Evolutionary conservation across 108 stramenopile species (phyloP), one percentile per base, ranked within the genome.

Genomic region (Nitzschia palea): DNA sequence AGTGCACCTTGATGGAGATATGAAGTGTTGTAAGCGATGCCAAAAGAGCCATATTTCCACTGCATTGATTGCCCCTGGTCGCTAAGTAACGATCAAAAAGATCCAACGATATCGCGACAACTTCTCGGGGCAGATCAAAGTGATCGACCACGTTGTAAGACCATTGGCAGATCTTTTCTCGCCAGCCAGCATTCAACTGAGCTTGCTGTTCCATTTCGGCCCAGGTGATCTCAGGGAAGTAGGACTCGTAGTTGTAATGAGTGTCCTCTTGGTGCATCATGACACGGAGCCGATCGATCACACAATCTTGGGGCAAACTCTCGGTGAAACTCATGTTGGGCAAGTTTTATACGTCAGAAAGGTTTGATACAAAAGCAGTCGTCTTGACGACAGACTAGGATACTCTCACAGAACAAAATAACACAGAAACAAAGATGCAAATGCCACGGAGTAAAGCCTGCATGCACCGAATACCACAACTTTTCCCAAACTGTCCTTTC

Each of bases 111-210:
- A 89, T 75, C 31, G 86, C 86, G 31, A 89, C 88, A 32, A 86
- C 80, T 61, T 92, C 86, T 9, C 91, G 77, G 0, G 82, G 84
- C 20, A 92, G 62, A 28, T 89, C 85, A 63, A 89, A 92, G 74
- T 92, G 90, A 73, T 92, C 90, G 6, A 92, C 79, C 3, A 92
- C 91, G 59, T 85, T 88, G 78, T 86, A 91, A 14, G 77, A 76
- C 87, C 90, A 91, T 27, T 88, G 85, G 68, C 83, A 86, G 18
- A 90, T 88, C 78, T 90, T 90, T 61, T 88, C 89, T 22, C 90
- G 52, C 90, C 90, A 91, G 4, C 67, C 56, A 4, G 66, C 67
- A 30, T 82, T 65, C 5, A 65, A 52, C 22, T 53, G 65, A 53
- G 26, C 15, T 26, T 53, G 50, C 5, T 23, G 51, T n/a, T 65